These are phyloP conservation scores for Prunus padus DNA, from an alignment of 306 rosid species.

Conservation along the genomic window DNA sequence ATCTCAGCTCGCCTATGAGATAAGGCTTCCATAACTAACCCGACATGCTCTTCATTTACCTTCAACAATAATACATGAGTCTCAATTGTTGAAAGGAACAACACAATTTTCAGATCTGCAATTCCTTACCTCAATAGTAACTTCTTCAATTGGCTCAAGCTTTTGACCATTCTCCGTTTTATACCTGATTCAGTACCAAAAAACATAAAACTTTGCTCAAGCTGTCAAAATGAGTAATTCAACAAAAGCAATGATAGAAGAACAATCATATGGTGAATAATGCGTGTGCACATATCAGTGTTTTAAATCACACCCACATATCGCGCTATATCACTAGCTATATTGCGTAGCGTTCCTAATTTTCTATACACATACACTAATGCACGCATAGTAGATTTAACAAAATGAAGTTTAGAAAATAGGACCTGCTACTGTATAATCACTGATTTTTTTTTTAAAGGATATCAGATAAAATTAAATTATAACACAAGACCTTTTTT, in stretches of 20 bases:
- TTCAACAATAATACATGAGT: slow-evolving; percentile 33
- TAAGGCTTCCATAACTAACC: slow-evolving; percentile 92
- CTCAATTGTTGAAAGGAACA: slow-evolving; percentile 13
- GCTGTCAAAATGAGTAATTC: slow-evolving; percentile 14
- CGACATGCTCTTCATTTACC: slow-evolving; percentile 96
- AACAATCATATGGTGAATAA: neutral
- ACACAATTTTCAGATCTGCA: slow-evolving; percentile 5
- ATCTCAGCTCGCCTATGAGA: slow-evolving; percentile 95
- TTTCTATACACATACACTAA: neutral
- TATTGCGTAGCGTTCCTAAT: too few relatives aligned
- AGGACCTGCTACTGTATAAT: neutral
- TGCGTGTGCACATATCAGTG: neutral
- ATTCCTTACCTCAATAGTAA: slow-evolving; percentile 76
- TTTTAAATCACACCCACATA: too few relatives aligned
- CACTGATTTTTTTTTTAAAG: neutral
- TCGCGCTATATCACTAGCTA: too few relatives aligned
- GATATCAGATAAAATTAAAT: neutral
- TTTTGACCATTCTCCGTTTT: slow-evolving; percentile 67
- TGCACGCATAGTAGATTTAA: neutral
- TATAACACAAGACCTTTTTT: neutral
- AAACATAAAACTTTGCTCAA: neutral
- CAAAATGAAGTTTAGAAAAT: neutral
- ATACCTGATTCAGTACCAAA: slow-evolving; percentile 60
- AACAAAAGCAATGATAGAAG: neutral
- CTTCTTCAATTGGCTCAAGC: slow-evolving; percentile 98